These are phyloP conservation scores for Neurospora pannonica DNA, from an alignment of 495 filamentous ascomycete genomes.

Conservation along the genomic window DNA sequence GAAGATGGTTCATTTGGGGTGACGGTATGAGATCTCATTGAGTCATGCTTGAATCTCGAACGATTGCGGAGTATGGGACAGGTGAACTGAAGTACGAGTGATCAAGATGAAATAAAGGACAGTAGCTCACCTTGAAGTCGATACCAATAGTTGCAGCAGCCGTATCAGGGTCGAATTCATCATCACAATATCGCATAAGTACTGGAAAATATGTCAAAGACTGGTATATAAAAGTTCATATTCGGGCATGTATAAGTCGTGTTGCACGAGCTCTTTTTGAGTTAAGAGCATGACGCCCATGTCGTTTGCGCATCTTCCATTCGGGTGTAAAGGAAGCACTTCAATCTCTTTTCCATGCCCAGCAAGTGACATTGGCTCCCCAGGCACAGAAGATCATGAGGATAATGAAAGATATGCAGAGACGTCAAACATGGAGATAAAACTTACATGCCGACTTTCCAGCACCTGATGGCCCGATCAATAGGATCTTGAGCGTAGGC, in stretches of 20 bases:
- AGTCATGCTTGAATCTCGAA: not conserved
- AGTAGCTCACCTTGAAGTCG: constrained; percentile 45
- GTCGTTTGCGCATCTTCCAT: not conserved
- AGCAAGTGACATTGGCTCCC: not conserved
- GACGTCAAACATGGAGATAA: not conserved
- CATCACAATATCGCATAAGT: constrained; percentile 40
- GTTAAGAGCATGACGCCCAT: not conserved
- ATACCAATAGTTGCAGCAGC: constrained; percentile 52
- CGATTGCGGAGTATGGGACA: not conserved
- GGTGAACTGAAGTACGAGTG: not conserved
- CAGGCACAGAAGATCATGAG: not conserved
- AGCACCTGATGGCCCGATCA: constrained; percentile 44
- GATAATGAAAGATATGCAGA: not conserved
- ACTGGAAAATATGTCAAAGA: constrained; percentile 5
- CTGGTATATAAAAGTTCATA: not conserved
- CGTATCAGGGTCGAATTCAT: constrained; percentile 50
- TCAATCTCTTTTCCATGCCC: not conserved
- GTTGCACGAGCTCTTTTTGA: not conserved
- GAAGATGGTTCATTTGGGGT: not conserved
- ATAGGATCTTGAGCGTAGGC: constrained; percentile 42
- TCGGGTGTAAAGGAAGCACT: not conserved
- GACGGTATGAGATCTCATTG: not conserved
- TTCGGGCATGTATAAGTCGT: not conserved
- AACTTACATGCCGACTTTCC: constrained; percentile 46
- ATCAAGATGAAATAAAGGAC: not conserved